Evolutionary conservation across 768 basidiomycete species (phyloP), one percentile per base, ranked within the genome.

Genomic region (Holtermannia corniformis): DNA sequence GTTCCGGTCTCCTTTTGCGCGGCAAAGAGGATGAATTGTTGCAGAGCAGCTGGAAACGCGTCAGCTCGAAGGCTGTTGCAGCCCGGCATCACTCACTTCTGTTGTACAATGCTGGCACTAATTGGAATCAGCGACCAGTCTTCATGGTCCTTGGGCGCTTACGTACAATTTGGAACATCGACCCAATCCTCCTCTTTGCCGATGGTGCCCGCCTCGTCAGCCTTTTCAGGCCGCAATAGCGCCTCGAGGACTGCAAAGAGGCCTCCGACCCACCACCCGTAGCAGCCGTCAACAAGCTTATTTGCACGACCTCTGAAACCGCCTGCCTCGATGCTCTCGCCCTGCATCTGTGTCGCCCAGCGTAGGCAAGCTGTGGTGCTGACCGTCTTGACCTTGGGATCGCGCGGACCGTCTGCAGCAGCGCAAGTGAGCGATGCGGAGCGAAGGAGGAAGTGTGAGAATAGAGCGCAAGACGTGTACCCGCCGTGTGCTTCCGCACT

Each of bases 241-340:
- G 80, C 81, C 52, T 87, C 86, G 0, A 95, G 73, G 5, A 96
- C 74, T 0, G 80, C 77, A 66, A 95, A 87, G 14, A 85, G 79
- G 0, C 92, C 92, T 1, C 88, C 95, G 21, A 89, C 87, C 95
- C 93, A 99, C 95, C 95, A 99, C n/a, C 86, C 84, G 72, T 99
- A 99, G 72, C 95, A 99, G 3, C 93, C 95, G 63, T 99, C 95
- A 0, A 99, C 93, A n/a, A 99, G 79, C 71, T 99, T 99, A 70
- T 97, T 99, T 59, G 89, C 88, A 49, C 95, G 77, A 0, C 95
- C 95, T 51, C 78, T 79, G 74, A 99, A 97, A 1, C 95, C 95
- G 2, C 91, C 93, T 7, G 90, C 76, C 65, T 97, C 93, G 11
- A 79, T 77, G 41, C 82, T 82, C 1, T 74, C 72, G 0, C 89